A percentile compares a stretch with the other conserved stretches of the same genome.
phyloP scores from a whole-genome alignment of 331 rosid species.

The Cucumis variabilis region DNA sequence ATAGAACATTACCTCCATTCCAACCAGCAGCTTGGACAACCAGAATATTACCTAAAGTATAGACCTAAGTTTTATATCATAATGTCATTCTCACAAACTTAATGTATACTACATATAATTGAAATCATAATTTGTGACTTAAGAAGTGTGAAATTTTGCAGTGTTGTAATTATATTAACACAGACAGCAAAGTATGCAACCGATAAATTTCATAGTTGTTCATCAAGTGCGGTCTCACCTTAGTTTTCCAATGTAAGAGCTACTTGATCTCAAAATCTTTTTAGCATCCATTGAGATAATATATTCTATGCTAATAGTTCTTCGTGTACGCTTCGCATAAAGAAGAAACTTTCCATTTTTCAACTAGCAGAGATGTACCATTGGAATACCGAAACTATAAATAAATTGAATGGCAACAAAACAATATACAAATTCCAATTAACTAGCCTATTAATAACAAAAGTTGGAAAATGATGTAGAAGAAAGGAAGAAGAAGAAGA shows the following conservation, averaged over 20 bases:
- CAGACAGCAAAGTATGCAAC: background rate
- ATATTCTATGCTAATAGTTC: slow-evolving; percentile 86
- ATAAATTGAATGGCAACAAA: too few relatives aligned
- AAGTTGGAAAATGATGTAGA: too few relatives aligned
- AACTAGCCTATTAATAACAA: background rate
- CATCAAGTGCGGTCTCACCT: slow-evolving; percentile 47
- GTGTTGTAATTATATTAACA: background rate
- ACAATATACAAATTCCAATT: background rate
- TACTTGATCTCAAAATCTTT: slow-evolving; percentile 82
- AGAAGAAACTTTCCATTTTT: slow-evolving; percentile 94
- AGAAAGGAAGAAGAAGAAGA: too few relatives aligned
- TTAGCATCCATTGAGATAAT: slow-evolving; percentile 91
- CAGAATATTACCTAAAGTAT: too few relatives aligned
- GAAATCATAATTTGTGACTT: background rate
- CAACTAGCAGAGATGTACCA: slow-evolving; percentile 80
- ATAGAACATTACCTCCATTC: too few relatives aligned
- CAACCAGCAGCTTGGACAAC: too few relatives aligned
- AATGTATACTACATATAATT: too few relatives aligned
- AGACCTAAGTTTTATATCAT: too few relatives aligned
- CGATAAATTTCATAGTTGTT: background rate
- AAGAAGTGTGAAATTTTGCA: background rate
- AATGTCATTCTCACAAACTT: too few relatives aligned
- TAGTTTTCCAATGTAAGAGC: slow-evolving; percentile 83
- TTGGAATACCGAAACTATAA: too few relatives aligned
- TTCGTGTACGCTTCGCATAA: slow-evolving; percentile 83